Conservation (phyloP, 768 basidiomycete genomes). For the Leccinum fibrillosum region DNA sequence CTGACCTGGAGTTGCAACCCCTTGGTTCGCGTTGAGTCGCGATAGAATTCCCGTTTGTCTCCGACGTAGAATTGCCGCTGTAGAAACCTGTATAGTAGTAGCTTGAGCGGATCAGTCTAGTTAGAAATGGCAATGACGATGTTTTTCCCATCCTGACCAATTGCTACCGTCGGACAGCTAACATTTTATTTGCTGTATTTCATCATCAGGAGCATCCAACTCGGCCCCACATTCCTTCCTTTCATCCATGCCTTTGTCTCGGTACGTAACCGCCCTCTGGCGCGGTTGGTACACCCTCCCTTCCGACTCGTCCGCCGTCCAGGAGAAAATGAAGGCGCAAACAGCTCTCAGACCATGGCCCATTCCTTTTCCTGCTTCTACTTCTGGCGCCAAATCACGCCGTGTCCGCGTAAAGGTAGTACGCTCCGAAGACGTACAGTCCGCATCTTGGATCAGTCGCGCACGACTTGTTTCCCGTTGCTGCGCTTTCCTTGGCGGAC, state of each 20-base stretch:
- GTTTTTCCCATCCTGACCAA: background rate
- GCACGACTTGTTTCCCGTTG: slow-evolving; percentile 54
- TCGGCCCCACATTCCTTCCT: background rate
- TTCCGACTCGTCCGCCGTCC: slow-evolving; percentile 32
- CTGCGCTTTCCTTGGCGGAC: slow-evolving; percentile 47
- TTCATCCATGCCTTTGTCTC: slow-evolving; percentile 5
- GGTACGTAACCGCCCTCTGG: slow-evolving; percentile 5
- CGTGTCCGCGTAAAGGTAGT: slow-evolving; percentile 58
- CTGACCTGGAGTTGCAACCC: slow-evolving; percentile 74
- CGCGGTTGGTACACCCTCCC: slow-evolving; percentile 6
- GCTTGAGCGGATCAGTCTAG: background rate
- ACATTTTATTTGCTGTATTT: background rate
- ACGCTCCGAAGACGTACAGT: slow-evolving; percentile 40
- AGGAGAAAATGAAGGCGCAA: slow-evolving; percentile 35
- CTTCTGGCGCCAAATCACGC: slow-evolving; percentile 50
- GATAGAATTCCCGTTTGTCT: slow-evolving; percentile 4
- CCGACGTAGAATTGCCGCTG: slow-evolving; percentile 1
- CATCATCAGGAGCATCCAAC: background rate
- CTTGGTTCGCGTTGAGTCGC: slow-evolving; percentile 34
- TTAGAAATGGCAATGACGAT: background rate
- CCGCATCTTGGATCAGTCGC: slow-evolving; percentile 47
- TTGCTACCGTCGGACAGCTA: background rate
- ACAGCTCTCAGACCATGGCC: slow-evolving; percentile 43
- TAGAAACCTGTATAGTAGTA: slow-evolving; percentile 1
- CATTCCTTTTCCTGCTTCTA: slow-evolving; percentile 52